Evolutionary conservation across 129 eudicot genomes (phyloP).

Genomic region (Gnaphalium uliginosum): DNA sequence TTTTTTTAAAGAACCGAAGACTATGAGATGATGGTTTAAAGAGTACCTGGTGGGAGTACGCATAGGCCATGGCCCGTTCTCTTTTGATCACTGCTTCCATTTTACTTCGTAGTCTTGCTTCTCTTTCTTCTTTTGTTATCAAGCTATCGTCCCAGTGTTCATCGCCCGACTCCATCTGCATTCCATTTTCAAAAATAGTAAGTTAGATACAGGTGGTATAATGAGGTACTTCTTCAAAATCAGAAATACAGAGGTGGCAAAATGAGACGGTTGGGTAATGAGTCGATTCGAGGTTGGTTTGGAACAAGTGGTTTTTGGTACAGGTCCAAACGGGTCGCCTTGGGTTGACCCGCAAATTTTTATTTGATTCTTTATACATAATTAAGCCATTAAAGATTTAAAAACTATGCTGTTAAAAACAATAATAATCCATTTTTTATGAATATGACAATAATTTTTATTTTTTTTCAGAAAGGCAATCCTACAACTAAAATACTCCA

Average conservation of each 20-base stretch:
- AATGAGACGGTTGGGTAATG: not conserved
- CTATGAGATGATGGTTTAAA: not conserved
- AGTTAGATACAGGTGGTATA: not conserved
- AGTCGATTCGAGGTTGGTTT: not conserved
- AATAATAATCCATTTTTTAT: not conserved
- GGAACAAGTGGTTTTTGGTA: not conserved
- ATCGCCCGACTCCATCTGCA: constrained; percentile 33
- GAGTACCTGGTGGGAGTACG: constrained; percentile 92
- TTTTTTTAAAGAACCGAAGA: not conserved
- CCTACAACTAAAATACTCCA: no score
- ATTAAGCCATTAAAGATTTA: no score
- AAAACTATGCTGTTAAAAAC: no score
- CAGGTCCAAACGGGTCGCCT: not conserved
- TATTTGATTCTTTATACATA: no score
- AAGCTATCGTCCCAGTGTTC: constrained; percentile 92
- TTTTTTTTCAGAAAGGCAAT: no score
- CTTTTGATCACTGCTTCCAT: constrained; percentile 84
- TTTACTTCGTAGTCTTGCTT: constrained; percentile 68
- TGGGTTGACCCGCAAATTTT: not conserved
- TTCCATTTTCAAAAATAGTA: not conserved
- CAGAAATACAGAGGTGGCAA: not conserved
- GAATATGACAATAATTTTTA: not conserved
- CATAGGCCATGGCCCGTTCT: constrained; percentile 98
- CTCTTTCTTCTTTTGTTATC: constrained; percentile 85
- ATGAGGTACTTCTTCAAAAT: not conserved